A percentile compares a stretch with the other conserved stretches of the same genome.
Conservation (phyloP, 2,329 filamentous ascomycete genomes). For the Cordyceps cicadae region DNA sequence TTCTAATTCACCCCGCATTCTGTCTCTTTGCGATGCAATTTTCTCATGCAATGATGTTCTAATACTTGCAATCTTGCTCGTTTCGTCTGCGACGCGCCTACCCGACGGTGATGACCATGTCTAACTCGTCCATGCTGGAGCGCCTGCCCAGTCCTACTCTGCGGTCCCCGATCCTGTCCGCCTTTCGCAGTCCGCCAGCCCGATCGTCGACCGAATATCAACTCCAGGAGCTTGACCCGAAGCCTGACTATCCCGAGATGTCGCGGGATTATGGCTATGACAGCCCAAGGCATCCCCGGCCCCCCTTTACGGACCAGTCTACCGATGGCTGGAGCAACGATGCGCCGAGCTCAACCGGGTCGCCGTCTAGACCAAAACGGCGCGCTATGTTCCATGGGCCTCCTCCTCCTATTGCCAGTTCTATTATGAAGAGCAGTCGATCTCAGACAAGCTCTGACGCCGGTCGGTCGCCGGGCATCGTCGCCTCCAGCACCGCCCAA, state of each 20-base stretch:
- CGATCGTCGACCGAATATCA: conserved; percentile 27
- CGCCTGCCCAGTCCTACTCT: conserved; percentile 14
- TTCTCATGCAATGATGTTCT: neutral
- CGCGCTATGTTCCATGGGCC: conserved; percentile 38
- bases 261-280: conserved; percentile 4
- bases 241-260: conserved; percentile 19
- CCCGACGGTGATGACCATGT: conserved; percentile 4
- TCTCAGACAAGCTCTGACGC: conserved; percentile 12
- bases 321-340: conserved; percentile 17
- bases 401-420: conserved; percentile 42
- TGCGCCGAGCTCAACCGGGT: conserved; percentile 21
- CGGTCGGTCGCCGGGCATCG: conserved; percentile 13
- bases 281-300: neutral
- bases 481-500: conserved; percentile 17
- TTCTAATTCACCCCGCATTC: neutral
- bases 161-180: conserved; percentile 20
- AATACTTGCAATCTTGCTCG: neutral
- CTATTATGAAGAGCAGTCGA: conserved; percentile 26
- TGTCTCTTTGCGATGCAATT: neutral
- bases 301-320: conserved; percentile 16
- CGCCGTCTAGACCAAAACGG: conserved; percentile 24
- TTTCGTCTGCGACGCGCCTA: neutral
- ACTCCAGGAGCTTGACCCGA: conserved; percentile 32
- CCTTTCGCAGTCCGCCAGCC: conserved; percentile 18
- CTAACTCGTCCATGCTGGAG: conserved; percentile 8